phyloP scores from a whole-genome alignment of 805 yeast species.

The Spathaspora arborariae region DNA sequence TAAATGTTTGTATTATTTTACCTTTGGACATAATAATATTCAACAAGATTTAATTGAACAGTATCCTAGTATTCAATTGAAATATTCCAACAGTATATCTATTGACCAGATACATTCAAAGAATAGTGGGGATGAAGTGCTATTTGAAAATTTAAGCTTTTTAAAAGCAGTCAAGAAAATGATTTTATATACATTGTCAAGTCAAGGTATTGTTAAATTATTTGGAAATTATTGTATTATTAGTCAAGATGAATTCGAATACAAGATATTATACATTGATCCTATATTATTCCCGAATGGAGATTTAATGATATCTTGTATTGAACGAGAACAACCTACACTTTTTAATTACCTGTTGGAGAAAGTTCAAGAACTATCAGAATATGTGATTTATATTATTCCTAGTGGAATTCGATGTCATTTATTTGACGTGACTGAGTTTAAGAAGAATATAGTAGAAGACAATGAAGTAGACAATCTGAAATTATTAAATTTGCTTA shows the following conservation, averaged over 20 bases:
- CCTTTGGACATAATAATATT: slow-evolving; percentile 21
- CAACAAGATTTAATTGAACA: slow-evolving; percentile 10
- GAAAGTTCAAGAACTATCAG: too few relatives aligned
- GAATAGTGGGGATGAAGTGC: slow-evolving; percentile 8
- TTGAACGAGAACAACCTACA: slow-evolving; percentile 20
- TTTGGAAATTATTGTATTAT: slow-evolving; percentile 39
- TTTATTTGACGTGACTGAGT: slow-evolving; percentile 26
- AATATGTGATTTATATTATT: slow-evolving; percentile 34
- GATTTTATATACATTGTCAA: slow-evolving; percentile 30
- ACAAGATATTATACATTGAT: slow-evolving; percentile 28
- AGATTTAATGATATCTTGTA: slow-evolving; percentile 31
- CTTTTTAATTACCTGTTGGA: slow-evolving; percentile 27
- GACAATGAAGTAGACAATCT: slow-evolving; percentile 16
- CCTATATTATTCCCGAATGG: slow-evolving; percentile 37
- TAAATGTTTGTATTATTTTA: slow-evolving; percentile 34
- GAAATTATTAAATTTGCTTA: slow-evolving; percentile 27
- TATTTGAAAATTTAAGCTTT: slow-evolving; percentile 34
- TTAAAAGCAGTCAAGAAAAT: slow-evolving; percentile 39
- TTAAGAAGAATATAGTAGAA: slow-evolving; percentile 17
- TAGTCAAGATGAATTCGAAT: slow-evolving; percentile 5
- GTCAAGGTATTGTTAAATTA: slow-evolving; percentile 18
- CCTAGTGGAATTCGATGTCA: slow-evolving; percentile 45
- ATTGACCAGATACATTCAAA: slow-evolving; percentile 26
- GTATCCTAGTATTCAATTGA: slow-evolving; percentile 23
- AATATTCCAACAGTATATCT: slow-evolving; percentile 17